Conservation (phyloP, 2,329 filamentous ascomycete genomes). For the Colletotrichum endophyticum region DNA sequence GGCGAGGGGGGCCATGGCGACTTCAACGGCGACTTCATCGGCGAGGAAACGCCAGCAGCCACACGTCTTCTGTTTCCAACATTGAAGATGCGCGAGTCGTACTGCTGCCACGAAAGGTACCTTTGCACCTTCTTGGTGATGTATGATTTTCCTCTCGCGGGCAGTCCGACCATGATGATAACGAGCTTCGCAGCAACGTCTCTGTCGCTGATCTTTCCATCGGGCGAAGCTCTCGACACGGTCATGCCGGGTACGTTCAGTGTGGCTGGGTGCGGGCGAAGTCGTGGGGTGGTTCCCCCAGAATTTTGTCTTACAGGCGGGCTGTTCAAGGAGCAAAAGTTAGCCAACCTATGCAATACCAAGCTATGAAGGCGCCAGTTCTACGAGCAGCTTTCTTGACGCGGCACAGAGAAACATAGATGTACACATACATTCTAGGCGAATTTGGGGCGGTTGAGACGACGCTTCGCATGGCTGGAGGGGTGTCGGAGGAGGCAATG, state of each 20-base stretch:
- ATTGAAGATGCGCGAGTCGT: conserved; percentile 96
- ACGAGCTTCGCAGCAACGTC: conserved; percentile 97
- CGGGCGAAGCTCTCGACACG: conserved; percentile 91
- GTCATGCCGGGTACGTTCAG: conserved; percentile 97
- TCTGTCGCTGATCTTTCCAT: conserved; percentile 89
- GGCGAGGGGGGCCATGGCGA: conserved; percentile 38
- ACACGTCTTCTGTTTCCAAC: conserved; percentile 90
- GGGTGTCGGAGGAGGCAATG: conserved; percentile 46
- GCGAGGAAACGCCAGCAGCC: conserved; percentile 65
- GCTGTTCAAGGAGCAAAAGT: conserved; percentile 45
- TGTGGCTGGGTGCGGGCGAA: conserved; percentile 86
- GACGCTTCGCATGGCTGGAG: conserved; percentile 60
- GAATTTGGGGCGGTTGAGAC: conserved; percentile 64
- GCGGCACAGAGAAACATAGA: background rate
- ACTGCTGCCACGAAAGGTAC: conserved; percentile 96
- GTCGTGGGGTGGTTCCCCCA: conserved; percentile 76
- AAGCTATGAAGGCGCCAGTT: background rate
- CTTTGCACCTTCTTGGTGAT: conserved; percentile 97
- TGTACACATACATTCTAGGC: conserved; percentile 59
- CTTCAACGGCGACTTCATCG: conserved; percentile 43
- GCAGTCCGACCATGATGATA: conserved; percentile 97
- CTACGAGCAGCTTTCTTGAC: conserved; percentile 9
- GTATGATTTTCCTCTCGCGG: conserved; percentile 95
- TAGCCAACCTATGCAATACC: conserved; percentile 5
- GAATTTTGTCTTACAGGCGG: conserved; percentile 76